These are phyloP conservation scores for Sporobolomyces pararoseus DNA, from an alignment of 768 basidiomycete species.

Conservation along the genomic window DNA sequence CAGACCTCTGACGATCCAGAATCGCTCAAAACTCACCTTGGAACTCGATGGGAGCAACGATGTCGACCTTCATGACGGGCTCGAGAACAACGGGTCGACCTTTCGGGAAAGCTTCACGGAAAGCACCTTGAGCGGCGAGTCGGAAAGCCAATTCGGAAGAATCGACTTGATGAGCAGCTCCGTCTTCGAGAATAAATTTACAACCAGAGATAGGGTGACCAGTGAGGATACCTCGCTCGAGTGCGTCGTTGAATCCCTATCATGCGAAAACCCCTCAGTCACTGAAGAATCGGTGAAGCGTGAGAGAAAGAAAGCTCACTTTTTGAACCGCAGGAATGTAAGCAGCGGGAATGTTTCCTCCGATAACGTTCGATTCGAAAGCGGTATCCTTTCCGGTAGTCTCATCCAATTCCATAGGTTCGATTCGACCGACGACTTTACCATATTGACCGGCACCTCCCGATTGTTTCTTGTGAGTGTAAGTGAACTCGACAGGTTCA, in stretches of 20 bases:
- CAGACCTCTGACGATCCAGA: no score
- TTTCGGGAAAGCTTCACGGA: constrained; percentile 78
- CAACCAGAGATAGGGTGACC: constrained; percentile 83
- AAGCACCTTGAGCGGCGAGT: constrained; percentile 81
- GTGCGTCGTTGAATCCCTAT: constrained; percentile 89
- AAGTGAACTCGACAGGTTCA: constrained; percentile 72
- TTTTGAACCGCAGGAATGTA: constrained; percentile 94
- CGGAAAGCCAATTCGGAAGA: constrained; percentile 95
- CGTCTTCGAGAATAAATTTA: constrained; percentile 83
- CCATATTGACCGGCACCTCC: constrained; percentile 97
- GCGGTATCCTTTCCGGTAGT: constrained; percentile 70
- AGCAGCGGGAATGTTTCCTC: constrained; percentile 81
- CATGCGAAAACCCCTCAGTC: neutral
- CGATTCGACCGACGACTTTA: constrained; percentile 82
- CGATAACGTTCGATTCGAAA: constrained; percentile 85
- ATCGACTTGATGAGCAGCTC: constrained; percentile 87
- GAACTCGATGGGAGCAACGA: constrained; percentile 92
- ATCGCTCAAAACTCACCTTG: constrained; percentile 54
- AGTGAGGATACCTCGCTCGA: constrained; percentile 82
- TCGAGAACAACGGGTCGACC: constrained; percentile 80
- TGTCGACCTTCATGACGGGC: constrained; percentile 98
- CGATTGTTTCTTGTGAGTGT: constrained; percentile 96
- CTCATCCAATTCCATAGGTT: constrained; percentile 73
- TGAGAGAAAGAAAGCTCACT: constrained; percentile 52
- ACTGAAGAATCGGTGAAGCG: neutral